Base-by-base conservation (phyloP, 306 rosid species). In the Potentilla sterilis region DNA sequence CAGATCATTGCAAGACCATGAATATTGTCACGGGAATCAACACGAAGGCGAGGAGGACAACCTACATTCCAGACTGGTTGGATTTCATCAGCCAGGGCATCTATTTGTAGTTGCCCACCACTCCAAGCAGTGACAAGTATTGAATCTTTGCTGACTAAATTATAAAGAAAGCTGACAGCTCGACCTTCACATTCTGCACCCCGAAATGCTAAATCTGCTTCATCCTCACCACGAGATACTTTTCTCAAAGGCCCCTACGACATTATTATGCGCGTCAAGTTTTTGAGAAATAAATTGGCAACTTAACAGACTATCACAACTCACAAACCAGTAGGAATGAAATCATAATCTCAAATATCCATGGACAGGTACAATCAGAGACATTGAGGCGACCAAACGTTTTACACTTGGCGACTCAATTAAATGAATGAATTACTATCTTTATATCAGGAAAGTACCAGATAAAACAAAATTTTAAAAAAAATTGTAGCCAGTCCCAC, bases 1-100 rank as follows among this genome's bases (percentile, higher is more conserved):
- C 98, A 96, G 80, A 95, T 95, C 99, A 95, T 95, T 73, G 97
- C 99, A 82, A 92, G 78, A 80, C 98, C 98, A 79, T 82, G 80
- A 81, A 95, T 88, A 71, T 82, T 91, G 74, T 88, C 89, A 11
- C 70, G 66, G 15, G 87, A 85, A 85, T 92, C 96, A 69, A 89
- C 96, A 79, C 88, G 92, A 69, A 95, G 89, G 52, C 88, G 91
- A 67, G 97, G 96, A 35, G 99, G 85, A 77, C 85, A 78, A 69
- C 91, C 92, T 72, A 81, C 72, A 84, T 75, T 87, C 99, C 97
- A 95, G 47, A 92, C 87, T 67, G 97, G 97, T 79, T 95, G 99
- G 82, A 92, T 88, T 85, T 95, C 99, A 83, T 95, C 98, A 10
- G 99, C 97, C 77, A 95, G 82, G 73, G 97, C 97, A 86, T 92